A percentile compares a stretch with the other conserved stretches of the same genome.
phyloP scores from a whole-genome alignment of 768 basidiomycete species.

The Boletus patriciae region DNA sequence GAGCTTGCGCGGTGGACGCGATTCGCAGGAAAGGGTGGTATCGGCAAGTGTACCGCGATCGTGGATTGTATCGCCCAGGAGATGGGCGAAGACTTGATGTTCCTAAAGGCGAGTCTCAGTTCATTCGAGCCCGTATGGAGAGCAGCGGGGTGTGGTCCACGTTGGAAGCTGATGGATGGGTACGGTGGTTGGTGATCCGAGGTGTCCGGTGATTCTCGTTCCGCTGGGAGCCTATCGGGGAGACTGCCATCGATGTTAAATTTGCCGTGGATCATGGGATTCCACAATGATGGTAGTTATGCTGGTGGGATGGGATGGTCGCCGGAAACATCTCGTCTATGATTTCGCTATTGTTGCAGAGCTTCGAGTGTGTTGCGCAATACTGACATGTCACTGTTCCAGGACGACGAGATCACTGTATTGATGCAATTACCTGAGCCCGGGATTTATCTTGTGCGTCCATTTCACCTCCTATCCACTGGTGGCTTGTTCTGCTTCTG shows the following conservation, averaged over 20 bases:
- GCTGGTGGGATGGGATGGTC: background rate
- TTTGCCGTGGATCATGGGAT: background rate
- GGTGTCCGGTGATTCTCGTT: background rate
- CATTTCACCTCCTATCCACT: too few species aligned
- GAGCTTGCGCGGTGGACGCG: constrained; percentile 81
- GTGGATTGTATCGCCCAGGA: constrained; percentile 76
- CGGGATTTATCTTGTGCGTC: constrained; percentile 59
- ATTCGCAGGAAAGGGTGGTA: constrained; percentile 83
- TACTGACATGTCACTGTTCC: constrained; percentile 13
- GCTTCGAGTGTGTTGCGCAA: too few species aligned
- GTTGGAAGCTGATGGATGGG: background rate
- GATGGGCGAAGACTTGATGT: constrained; percentile 76
- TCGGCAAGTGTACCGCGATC: constrained; percentile 73
- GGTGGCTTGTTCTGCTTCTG: too few species aligned
- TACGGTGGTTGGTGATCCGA: background rate
- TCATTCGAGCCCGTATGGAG: background rate
- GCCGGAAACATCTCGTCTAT: too few species aligned
- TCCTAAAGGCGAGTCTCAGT: constrained; percentile 61
- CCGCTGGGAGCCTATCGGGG: background rate
- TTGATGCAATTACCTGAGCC: constrained; percentile 66
- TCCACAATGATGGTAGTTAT: background rate
- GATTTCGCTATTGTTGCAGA: too few species aligned
- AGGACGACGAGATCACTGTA: constrained; percentile 82
- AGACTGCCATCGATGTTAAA: too few species aligned
- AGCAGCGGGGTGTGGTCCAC: background rate